These are phyloP conservation scores for Phaeomoniella chlamydospora DNA, from an alignment of 2,329 filamentous ascomycete genomes.

Conservation along the genomic window DNA sequence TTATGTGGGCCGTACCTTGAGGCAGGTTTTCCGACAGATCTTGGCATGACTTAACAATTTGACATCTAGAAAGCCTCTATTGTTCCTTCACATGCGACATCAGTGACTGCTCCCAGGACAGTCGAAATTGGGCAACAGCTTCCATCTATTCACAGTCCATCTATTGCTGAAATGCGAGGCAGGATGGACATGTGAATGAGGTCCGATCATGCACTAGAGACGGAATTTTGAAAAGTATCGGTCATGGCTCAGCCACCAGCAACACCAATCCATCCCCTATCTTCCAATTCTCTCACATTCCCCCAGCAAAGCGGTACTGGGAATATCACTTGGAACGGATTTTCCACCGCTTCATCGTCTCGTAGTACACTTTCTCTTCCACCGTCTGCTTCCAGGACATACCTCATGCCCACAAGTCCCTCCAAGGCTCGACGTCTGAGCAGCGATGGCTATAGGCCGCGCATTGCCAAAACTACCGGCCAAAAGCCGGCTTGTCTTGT, in stretches of 20 bases:
- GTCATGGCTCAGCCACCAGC: conserved; percentile 8
- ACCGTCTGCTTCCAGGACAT: conserved; percentile 56
- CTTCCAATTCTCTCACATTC: conserved; percentile 13
- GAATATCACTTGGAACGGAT: conserved; percentile 3
- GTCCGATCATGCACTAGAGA: too few relatives aligned
- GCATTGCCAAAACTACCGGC: conserved; percentile 63
- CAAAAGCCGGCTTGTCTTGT: conserved; percentile 86
- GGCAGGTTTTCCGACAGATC: too few relatives aligned
- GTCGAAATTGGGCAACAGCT: too few relatives aligned
- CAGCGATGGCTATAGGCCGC: conserved; percentile 67
- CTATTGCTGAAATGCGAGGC: too few relatives aligned
- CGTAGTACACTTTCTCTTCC: conserved; percentile 35
- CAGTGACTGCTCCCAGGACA: too few relatives aligned
- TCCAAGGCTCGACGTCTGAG: conserved; percentile 47
- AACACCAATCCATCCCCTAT: conserved; percentile 6
- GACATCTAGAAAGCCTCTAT: too few relatives aligned
- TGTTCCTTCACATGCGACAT: too few relatives aligned
- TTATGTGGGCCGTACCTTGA: too few relatives aligned
- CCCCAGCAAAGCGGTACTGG: conserved; percentile 2
- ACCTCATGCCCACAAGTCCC: conserved; percentile 81
- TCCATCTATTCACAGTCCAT: too few relatives aligned
- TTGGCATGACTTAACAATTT: too few relatives aligned
- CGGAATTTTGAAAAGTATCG: too few relatives aligned
- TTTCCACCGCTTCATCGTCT: conserved; percentile 18
- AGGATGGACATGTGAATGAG: too few relatives aligned